Base-by-base conservation (phyloP, 2,329 filamentous ascomycete species). In the Domatiomyces globalis region DNA sequence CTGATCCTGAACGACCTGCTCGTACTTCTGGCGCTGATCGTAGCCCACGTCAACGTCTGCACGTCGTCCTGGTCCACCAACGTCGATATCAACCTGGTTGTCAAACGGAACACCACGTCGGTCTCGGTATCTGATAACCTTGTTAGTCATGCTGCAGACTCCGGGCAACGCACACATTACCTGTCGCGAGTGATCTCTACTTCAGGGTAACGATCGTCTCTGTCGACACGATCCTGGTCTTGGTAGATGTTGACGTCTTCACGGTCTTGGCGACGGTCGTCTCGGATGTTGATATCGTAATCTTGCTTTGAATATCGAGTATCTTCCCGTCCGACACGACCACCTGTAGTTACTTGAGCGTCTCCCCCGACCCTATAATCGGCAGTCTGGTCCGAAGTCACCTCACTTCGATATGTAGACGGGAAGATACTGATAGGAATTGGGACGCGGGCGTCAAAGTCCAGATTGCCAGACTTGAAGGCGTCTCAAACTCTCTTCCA, bases 361-460 rank as follows among this genome's bases (percentile, higher is more conserved):
- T 90, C 83, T 76, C 86, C 81, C 81, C 95, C 87, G 82, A 90
- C 83, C 81, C 88, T 81, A 68, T 81, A 82, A 64, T 79, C 73
- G 56, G 59, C 61, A 72, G 81, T 81, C 71, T 76, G 73, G 69
- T 78, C 73, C 67, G 74, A 76, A 71, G 77, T 76, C 74, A 77
- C 76, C 75, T 81, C 79, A 78, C 78, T 83, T 74, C 85, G 81
- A 81, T 95, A 96, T 75, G 88, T 87, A 74, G 88, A 95, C 78
- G 90, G 90, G 83, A 96, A 95, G 85, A 95, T 85, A 86, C 88
- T 95, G 83, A 95, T 94, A 77, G 90, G 90, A 76, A 96, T 92
- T 79, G 90, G 87, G 75, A 95, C 86, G 75, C 88, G 86, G 76
- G 89, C 60, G 60, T 62, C 60, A 59, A 62, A 62, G 58, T 62